Evolutionary conservation across 495 filamentous ascomycete species (phyloP), one percentile per base, ranked within the genome.

Genomic region (Chaetomium tenue): DNA sequence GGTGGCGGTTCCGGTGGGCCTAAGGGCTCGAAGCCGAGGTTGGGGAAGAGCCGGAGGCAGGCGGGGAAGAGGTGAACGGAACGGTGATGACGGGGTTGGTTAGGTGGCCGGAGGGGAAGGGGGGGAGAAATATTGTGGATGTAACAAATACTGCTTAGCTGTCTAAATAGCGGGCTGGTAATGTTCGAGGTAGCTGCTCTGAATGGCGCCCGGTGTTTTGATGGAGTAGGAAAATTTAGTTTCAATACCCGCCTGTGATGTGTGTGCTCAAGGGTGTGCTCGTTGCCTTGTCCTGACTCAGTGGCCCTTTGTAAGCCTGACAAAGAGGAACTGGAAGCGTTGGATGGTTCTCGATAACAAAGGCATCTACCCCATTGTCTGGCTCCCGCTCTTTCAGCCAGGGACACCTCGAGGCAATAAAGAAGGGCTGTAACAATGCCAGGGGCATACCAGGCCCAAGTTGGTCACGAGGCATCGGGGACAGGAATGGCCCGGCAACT

Each of bases 1-100:
- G 55, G 59, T 30, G 61, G 61, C 25, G 69, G 67, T 33, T 7
- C 33, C 55, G 67, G 58, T 37, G 73, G 65, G 60, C 66, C 68
- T 9, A 72, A 52, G 63, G 42, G 54, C 5, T 47, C 56, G 16
- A 64, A 63, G 58, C 53, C 66, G 4, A 58, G 72, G 63, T 60
- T 56, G 25, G 79, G 79, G 3, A 82, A 82, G 74, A 68, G 60
- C 8, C 71, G 75, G 72, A 70, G 79, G 71, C 73, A 79, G 66
- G 75, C 64, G 13, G 61, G 25, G 57, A 69, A 58, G 67, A 66
- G 57, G 60, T 69, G 64, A 52, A 44, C n/a, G 16, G 37, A 2
- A 3, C 2, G 2, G 2, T 23, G n/a, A 12, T 15, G 30, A 55
- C 16, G 16, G 20, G 53, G 44, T 20, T 30, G 23, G 46, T 23